Base-by-base conservation (phyloP, 2,329 filamentous ascomycete genomes). In the Elsinoe fawcettii region DNA sequence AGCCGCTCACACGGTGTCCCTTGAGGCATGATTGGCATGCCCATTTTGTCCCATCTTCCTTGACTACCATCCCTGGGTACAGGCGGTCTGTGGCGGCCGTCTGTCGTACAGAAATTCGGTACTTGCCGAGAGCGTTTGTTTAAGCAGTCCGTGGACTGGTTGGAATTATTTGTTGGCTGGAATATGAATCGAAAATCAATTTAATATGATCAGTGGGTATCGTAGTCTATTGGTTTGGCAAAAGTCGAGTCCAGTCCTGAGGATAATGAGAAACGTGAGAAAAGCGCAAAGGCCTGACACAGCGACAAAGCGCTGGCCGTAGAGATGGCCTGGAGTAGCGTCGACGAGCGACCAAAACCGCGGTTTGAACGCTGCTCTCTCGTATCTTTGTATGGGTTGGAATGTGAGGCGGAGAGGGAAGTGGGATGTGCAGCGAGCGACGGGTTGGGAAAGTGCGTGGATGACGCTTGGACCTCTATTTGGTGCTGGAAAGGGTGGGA, bases 1-100 rank as follows among this genome's bases (percentile, higher is more conserved):
- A 99, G 72, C 93, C 96, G 86, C 91, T 97, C 71, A 99, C 93
- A 71, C 93, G 89, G 78, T 99, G 93, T 70, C 93, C 93, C 75
- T 93, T 88, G 72, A 99, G 90, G 77, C 93, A 99, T 76, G 91
- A 91, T 77, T 95, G 89, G 80, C 92, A 97, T 75, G 92, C 92
- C 79, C 84, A 97, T 80, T 97, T 97, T 79, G 96, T 90, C 74
- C 92, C 92, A 80, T 96, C 85, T 59, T 63, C 63, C 61, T 66
- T 68, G 63, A 70, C 61, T 60, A 70, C 68, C 68, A 69, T 69
- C 56, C 62, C 64, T 61, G 60, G 55, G 30, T 25, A 51, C 43
- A 51, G 34, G 43, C 44, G 43, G 51, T 56, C 34, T 54, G 41
- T 25, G 58, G 57, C 59, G 46, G 46, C 59, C 58, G 55, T 44